phyloP scores from a whole-genome alignment of 768 basidiomycete species.

The Mycena kentingensis region DNA sequence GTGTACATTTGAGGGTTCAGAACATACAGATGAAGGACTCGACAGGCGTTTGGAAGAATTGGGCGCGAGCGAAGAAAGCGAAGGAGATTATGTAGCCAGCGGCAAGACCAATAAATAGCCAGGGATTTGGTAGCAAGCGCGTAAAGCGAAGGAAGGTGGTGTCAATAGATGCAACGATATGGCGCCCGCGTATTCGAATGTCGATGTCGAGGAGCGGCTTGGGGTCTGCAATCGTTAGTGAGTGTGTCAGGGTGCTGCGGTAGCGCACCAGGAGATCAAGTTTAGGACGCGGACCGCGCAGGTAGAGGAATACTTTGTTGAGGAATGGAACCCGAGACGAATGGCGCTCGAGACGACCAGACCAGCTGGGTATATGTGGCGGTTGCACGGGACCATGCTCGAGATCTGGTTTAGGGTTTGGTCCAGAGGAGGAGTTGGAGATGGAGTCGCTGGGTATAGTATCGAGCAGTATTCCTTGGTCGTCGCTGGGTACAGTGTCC shows the following conservation, averaged over 20 bases:
- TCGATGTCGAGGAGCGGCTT: slow-evolving; percentile 57
- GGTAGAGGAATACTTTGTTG: slow-evolving; percentile 34
- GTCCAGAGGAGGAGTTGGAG: not conserved
- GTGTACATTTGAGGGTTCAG: too few species aligned
- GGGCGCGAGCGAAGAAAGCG: slow-evolving; percentile 70
- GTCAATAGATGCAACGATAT: slow-evolving; percentile 53
- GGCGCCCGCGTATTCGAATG: slow-evolving; percentile 37
- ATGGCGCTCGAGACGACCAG: slow-evolving; percentile 17
- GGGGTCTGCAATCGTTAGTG: slow-evolving; percentile 42
- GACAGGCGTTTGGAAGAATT: slow-evolving; percentile 70
- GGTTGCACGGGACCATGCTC: slow-evolving; percentile 9
- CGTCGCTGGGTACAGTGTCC: too few species aligned
- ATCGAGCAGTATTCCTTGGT: too few species aligned
- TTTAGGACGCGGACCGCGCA: slow-evolving; percentile 65
- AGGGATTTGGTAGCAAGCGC: slow-evolving; percentile 50
- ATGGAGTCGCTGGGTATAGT: not conserved
- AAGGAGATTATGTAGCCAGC: slow-evolving; percentile 70
- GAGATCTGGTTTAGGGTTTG: not conserved
- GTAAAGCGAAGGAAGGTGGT: slow-evolving; percentile 53
- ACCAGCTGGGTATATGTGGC: slow-evolving; percentile 23
- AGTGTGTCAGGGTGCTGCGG: slow-evolving; percentile 4
- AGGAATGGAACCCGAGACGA: slow-evolving; percentile 24
- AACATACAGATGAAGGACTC: slow-evolving; percentile 49
- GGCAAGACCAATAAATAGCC: slow-evolving; percentile 59
- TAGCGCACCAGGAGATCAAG: slow-evolving; percentile 48